These are phyloP conservation scores for Tetraselmis chui DNA, from an alignment of 139 green algal genomes.

Conservation along the genomic window DNA sequence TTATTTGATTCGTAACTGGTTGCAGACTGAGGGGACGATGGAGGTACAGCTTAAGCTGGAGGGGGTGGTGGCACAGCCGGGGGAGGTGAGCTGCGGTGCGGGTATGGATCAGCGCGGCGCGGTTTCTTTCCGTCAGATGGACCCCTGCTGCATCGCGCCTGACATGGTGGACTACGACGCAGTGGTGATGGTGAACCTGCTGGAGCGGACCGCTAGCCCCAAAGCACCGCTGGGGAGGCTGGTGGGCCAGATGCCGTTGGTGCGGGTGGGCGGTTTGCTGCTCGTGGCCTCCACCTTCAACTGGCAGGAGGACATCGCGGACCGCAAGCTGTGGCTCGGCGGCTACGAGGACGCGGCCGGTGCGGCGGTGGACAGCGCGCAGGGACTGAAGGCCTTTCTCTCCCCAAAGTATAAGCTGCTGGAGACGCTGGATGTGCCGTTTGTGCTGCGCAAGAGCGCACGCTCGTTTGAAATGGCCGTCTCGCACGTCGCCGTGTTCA, in stretches of 20 bases:
- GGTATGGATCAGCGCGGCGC: not conserved
- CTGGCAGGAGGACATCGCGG: constrained; percentile 18
- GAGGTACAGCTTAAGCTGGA: constrained; percentile 8
- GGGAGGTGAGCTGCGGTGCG: not conserved
- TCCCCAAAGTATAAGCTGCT: not conserved
- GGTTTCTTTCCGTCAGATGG: constrained; percentile 32
- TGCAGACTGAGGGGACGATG: not conserved
- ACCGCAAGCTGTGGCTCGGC: constrained; percentile 28
- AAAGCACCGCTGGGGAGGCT: constrained; percentile 27
- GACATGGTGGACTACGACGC: constrained; percentile 26
- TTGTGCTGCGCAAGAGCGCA: not conserved
- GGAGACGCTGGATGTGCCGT: not conserved
- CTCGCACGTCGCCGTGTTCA: not conserved
- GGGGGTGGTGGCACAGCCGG: not conserved
- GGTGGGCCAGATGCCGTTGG: constrained; percentile 13
- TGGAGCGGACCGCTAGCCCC: constrained; percentile 24
- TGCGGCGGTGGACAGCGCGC: not conserved
- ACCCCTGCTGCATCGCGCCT: constrained; percentile 19
- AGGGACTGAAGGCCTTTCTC: not conserved
- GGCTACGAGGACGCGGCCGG: constrained; percentile 9
- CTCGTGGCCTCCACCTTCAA: constrained; percentile 22
- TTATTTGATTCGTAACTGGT: too few relatives aligned
- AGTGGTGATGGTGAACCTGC: constrained; percentile 25
- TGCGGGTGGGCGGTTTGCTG: constrained; percentile 25
- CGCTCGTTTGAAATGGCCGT: not conserved